Conservation (phyloP, 1,284 basidiomycete genomes). For the Rhodofomes roseus region DNA sequence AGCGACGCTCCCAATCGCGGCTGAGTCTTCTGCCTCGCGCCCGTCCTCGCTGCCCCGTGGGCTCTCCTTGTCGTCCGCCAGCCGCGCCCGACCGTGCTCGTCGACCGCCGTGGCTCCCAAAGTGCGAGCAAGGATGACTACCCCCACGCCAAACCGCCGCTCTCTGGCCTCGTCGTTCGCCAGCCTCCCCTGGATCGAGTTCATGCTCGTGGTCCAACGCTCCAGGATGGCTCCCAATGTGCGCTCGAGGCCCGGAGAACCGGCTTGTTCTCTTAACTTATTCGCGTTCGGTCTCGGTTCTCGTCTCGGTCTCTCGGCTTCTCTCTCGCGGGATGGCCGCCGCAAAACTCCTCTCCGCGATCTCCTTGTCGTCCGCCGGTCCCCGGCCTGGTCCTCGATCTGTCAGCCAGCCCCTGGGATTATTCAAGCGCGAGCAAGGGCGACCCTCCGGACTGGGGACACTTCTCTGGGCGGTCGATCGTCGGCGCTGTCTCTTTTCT, state of each 20-base stretch:
- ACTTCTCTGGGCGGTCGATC: too few relatives aligned
- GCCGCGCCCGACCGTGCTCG: background rate
- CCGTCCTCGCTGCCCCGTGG: background rate
- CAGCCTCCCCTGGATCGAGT: background rate
- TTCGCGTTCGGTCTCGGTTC: background rate
- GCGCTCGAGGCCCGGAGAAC: background rate
- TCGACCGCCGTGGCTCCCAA: background rate
- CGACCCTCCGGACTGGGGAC: background rate
- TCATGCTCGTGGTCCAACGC: background rate
- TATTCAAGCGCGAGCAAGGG: background rate
- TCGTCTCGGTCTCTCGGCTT: background rate
- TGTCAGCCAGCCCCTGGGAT: background rate
- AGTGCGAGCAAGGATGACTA: background rate
- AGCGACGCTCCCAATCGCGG: background rate
- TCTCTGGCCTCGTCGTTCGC: background rate
- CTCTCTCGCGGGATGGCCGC: background rate
- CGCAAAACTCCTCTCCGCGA: background rate
- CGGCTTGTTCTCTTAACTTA: background rate
- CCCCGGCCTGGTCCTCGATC: background rate
- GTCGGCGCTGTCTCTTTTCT: background rate
- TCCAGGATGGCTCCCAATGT: background rate
- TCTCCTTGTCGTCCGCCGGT: background rate
- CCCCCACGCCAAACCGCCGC: background rate
- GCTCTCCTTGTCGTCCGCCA: conserved; percentile 2
- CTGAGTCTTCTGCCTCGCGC: background rate